phyloP scores from a whole-genome alignment of 352 stramenopile genomes.

The Phytopythium vexans region DNA sequence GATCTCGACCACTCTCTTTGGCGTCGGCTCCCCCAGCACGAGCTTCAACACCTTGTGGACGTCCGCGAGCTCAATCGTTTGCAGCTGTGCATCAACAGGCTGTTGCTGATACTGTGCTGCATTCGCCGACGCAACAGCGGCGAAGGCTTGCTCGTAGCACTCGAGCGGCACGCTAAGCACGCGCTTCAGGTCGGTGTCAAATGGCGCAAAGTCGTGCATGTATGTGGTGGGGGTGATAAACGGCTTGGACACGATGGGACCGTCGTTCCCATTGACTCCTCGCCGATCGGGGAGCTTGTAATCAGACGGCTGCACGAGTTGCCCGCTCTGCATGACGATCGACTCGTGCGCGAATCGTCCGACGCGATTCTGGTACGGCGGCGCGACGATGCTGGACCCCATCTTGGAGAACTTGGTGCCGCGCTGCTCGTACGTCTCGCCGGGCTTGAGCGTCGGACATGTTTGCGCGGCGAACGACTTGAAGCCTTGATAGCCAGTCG shows the following conservation, averaged over 20 bases:
- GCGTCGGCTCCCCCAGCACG: conserved; percentile 27
- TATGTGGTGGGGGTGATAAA: conserved; percentile 68
- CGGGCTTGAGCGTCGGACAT: conserved; percentile 74
- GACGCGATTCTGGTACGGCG: conserved; percentile 53
- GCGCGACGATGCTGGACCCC: conserved; percentile 62
- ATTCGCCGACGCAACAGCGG: conserved; percentile 18
- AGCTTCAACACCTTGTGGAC: conserved; percentile 43
- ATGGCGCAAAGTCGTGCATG: conserved; percentile 55
- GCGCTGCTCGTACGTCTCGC: conserved; percentile 59
- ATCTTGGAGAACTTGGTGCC: conserved; percentile 80
- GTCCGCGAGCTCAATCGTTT: conserved; percentile 43
- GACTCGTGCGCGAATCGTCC: conserved; percentile 53
- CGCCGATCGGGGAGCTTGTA: conserved; percentile 64
- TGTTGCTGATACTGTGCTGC: conserved; percentile 15
- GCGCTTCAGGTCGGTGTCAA: conserved; percentile 40
- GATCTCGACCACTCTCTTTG: conserved; percentile 30
- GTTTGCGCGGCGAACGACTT: conserved; percentile 62
- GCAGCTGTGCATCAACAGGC: conserved; percentile 16
- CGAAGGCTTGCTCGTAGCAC: conserved; percentile 49
- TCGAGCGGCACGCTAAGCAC: conserved; percentile 29
- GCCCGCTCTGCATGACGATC: conserved; percentile 34
- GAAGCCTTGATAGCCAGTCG: conserved; percentile 78
- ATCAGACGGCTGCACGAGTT: conserved; percentile 46
- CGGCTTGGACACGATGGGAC: conserved; percentile 28
- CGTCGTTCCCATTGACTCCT: conserved; percentile 45